Evolutionary conservation across 192 early-diverging fungal genomes (phyloP), one percentile per base, ranked within the genome.

Genomic region (Coemansia sp.): DNA sequence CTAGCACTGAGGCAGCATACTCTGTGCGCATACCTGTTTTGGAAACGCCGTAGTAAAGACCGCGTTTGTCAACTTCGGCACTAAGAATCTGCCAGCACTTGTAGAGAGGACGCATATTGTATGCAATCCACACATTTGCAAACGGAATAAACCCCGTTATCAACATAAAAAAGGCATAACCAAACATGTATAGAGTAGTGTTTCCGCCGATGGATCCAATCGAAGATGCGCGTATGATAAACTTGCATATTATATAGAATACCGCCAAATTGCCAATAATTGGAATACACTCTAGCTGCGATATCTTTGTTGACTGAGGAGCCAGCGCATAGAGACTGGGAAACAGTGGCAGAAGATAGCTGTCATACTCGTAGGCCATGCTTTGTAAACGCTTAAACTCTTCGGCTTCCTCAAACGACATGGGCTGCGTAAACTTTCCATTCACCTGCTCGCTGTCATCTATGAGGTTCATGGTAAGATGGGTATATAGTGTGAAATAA

Each of bases 271-370:
- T 78, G 66, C 75, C 75, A 2, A 78, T 14, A 8, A 78, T 58
- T 0, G 75, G 75, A 13, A 78, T 43, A 34, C 75, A 78, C 48
- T 78, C 64, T 0, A 78, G 57, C 38, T 78, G 75, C 11, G 75
- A 43, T 10, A 78, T 46, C 44, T 71, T 71, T 38, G 75, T 78
- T 4, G 75, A 48, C 12, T 78, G 65, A 6, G 75, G 75, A 11
- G 61, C 59, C 4, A 59, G 25, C 8, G 48, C 45, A 23, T 68
- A 44, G 2, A 71, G 52, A 8, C 46, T 53, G 10, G 44, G 47
- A 15, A 71, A 71, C 5, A 78, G 66, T 23, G 75, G 75, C 19
- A 71, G 23, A 8, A 27, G 59, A 52, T 78, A 71, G 61, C 60
- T 71, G 66, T 78, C 75, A 25, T 68, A 78, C 24, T 67, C 62